A percentile compares a stretch with the other conserved stretches of the same genome.
Evolutionary conservation across 371 early-diverging fungal species (phyloP).

Genomic region (Umbelopsis sp.): DNA sequence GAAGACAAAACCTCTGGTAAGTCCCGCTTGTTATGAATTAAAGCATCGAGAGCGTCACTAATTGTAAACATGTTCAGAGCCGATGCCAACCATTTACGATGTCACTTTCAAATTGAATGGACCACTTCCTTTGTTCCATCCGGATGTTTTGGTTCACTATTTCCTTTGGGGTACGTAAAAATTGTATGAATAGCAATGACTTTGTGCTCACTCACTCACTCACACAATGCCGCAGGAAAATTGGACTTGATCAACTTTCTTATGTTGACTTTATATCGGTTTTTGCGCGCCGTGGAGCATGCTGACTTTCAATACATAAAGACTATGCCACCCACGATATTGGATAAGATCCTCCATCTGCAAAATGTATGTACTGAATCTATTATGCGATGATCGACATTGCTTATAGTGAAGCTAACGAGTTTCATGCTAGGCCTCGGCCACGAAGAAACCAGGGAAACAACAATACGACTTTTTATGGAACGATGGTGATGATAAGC

Average conservation of each 20-base stretch:
- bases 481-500: conserved; percentile 33
- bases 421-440: conserved; percentile 8
- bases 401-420: too few species aligned
- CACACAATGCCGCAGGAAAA: conserved; percentile 50
- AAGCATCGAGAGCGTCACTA: conserved; percentile 23
- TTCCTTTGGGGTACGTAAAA: conserved; percentile 70
- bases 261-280: conserved; percentile 52
- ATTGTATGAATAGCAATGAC: not conserved
- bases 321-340: conserved; percentile 51
- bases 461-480: conserved; percentile 38
- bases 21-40: conserved; percentile 18
- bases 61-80: conserved; percentile 36
- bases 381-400: too few species aligned
- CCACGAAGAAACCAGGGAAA: conserved; percentile 12
- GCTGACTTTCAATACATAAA: conserved; percentile 38
- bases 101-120: conserved; percentile 59
- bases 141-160: conserved; percentile 73
- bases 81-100: conserved; percentile 61
- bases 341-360: conserved; percentile 55
- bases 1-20: conserved; percentile 45
- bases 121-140: conserved; percentile 78
- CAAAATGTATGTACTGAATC: conserved; percentile 44
- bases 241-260: conserved; percentile 70
- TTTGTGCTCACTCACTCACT: conserved; percentile 1
- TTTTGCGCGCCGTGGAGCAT: conserved; percentile 31